Evolutionary conservation across 139 green algal genomes (phyloP).

Genomic region (Tetraselmis striata): DNA sequence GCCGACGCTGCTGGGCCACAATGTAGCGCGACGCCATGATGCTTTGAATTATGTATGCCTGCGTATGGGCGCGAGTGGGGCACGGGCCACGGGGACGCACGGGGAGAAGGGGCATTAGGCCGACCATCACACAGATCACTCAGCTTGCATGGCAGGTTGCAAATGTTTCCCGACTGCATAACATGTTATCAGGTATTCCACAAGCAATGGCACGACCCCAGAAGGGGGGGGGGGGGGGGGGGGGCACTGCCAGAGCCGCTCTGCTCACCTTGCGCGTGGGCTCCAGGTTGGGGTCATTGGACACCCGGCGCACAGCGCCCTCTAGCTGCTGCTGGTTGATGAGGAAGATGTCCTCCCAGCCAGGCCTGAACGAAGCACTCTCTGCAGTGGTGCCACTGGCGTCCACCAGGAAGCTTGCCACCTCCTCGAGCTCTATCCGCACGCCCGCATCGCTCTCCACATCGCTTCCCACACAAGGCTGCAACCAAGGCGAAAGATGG

Average conservation of each 20-base stretch:
- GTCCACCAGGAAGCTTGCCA: not conserved
- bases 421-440: not conserved
- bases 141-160: no score
- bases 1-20: constrained; percentile 61
- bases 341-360: constrained; percentile 96
- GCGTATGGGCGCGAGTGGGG: not conserved
- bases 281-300: constrained; percentile 77
- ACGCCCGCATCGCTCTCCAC: not conserved
- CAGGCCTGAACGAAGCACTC: constrained; percentile 61
- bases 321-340: constrained; percentile 99
- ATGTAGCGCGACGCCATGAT: constrained; percentile 88
- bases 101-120: no score
- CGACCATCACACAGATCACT: no score
- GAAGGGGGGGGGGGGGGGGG: no score
- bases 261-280: constrained; percentile 69
- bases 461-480: not conserved
- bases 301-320: constrained; percentile 80
- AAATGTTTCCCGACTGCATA: no score
- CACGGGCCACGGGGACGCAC: no score
- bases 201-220: no score
- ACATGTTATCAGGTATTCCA: no score
- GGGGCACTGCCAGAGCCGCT: no score
- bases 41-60: constrained; percentile 94
- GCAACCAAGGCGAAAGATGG: not conserved
- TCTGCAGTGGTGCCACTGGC: constrained; percentile 28